Percentiles rank a stretch among this genome's conserved stretches.
Conservation (phyloP, 306 rosid species). For the Pyrus betulifolia region DNA sequence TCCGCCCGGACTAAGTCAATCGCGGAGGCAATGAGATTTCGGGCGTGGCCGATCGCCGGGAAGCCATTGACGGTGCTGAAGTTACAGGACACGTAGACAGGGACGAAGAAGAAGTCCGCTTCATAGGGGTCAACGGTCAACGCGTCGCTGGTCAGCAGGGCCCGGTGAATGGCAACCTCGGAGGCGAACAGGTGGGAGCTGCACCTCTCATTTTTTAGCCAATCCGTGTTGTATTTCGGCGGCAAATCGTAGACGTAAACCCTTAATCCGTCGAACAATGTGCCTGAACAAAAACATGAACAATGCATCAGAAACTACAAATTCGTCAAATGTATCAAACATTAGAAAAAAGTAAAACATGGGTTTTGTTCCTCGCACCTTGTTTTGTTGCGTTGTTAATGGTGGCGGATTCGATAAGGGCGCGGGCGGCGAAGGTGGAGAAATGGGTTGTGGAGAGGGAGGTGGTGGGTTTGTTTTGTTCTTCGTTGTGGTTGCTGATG, state of each 20-base stretch:
- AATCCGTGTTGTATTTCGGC: constrained; percentile 48
- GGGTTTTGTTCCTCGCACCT: constrained; percentile 19
- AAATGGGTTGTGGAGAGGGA: constrained; percentile 24
- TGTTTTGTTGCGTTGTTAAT: constrained; percentile 8
- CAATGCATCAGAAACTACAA: no score
- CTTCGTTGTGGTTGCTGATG: constrained; percentile 30
- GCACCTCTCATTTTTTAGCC: constrained; percentile 58
- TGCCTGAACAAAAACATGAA: background rate
- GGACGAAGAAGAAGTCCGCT: constrained; percentile 87
- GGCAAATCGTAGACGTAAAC: constrained; percentile 73
- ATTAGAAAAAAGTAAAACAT: background rate
- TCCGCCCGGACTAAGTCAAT: constrained; percentile 38
- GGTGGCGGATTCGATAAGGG: constrained; percentile 38
- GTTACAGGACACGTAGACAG: constrained; percentile 88
- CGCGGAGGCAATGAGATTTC: constrained; percentile 59
- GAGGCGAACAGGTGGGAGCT: constrained; percentile 68
- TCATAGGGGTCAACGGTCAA: constrained; percentile 57
- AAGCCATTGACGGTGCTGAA: constrained; percentile 82
- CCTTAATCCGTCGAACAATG: constrained; percentile 38
- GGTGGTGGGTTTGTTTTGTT: constrained; percentile 1
- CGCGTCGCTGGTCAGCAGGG: constrained; percentile 52
- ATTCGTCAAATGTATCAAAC: no score
- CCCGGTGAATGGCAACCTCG: constrained; percentile 75
- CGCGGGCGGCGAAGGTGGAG: constrained; percentile 34
- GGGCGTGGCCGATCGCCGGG: constrained; percentile 94